A percentile compares a stretch with the other conserved stretches of the same genome.
Evolutionary conservation across 78 protist species (phyloP).

Genomic region (Dictyostelium discoideum): dicty_2.7 NC_007091.3:2102501-2103000

Average conservation of each 20-base stretch:
- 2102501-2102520: not conserved
- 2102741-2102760: not conserved
- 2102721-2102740: not conserved
- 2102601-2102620: not conserved
- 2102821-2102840: conserved; percentile 44
- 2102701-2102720: not conserved
- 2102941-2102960: conserved; percentile 50
- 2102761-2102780: conserved; percentile 60
- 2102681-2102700: not conserved
- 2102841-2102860: conserved; percentile 20
- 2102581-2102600: not conserved
- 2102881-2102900: conserved; percentile 41
- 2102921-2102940: not conserved
- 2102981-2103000: conserved; percentile 70
- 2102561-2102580: no score
- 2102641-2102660: not conserved
- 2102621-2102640: not conserved
- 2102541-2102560: not conserved
- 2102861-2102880: conserved; percentile 37
- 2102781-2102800: conserved; percentile 62
- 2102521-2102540: not conserved
- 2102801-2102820: conserved; percentile 52
- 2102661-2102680: not conserved
- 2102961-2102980: conserved; percentile 43
- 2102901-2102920: not conserved